phyloP scores from a whole-genome alignment of 805 yeast genomes.

The Cyberlindnera misumaiensis region DNA sequence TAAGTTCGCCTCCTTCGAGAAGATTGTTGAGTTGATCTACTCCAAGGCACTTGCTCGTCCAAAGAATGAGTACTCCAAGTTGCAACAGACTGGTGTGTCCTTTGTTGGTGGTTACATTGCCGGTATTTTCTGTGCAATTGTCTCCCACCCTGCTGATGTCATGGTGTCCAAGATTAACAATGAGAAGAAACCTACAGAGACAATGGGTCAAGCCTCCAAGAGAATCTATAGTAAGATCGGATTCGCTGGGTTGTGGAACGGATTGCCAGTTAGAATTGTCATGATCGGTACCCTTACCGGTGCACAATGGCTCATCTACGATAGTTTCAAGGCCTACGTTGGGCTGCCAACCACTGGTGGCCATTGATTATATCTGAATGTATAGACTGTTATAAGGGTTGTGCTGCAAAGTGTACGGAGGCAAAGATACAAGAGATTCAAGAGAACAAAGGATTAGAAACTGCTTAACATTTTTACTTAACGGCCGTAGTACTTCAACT shows the following conservation, averaged over 20 bases:
- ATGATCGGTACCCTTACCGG: slow-evolving; percentile 98
- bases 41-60: slow-evolving; percentile 56
- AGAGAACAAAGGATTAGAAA: neutral
- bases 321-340: slow-evolving; percentile 87
- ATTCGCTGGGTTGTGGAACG: slow-evolving; percentile 89
- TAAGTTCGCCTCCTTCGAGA: slow-evolving; percentile 92
- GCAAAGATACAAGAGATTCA: no score
- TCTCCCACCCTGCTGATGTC: slow-evolving; percentile 98
- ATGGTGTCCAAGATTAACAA: slow-evolving; percentile 91
- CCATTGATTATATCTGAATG: neutral
- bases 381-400: no score
- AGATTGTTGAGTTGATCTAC: slow-evolving; percentile 79
- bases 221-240: slow-evolving; percentile 83
- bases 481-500: slow-evolving; percentile 56
- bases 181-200: slow-evolving; percentile 58
- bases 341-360: slow-evolving; percentile 94
- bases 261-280: slow-evolving; percentile 85
- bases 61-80: slow-evolving; percentile 59
- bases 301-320: slow-evolving; percentile 94
- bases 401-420: no score
- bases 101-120: slow-evolving; percentile 96
- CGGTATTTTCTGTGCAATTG: slow-evolving; percentile 92
- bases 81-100: slow-evolving; percentile 90
- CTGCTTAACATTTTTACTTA: slow-evolving; percentile 8
- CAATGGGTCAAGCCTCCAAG: slow-evolving; percentile 55